A percentile compares a stretch with the other conserved stretches of the same genome.
phyloP scores from a whole-genome alignment of 2,329 filamentous ascomycete species.

The Dothideomycetes sp. region DNA sequence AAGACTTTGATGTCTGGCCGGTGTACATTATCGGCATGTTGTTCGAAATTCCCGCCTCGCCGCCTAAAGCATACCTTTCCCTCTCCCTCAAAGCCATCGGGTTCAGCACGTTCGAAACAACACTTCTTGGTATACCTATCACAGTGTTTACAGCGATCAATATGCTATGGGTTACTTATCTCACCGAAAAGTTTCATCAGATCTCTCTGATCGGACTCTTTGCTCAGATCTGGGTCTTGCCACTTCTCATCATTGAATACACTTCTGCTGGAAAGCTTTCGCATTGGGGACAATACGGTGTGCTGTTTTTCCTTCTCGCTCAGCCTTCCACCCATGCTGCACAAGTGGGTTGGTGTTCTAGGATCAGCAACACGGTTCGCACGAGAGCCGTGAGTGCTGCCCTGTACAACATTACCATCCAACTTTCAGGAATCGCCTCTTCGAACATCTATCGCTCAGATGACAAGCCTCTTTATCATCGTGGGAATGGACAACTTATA shows the following conservation, averaged over 20 bases:
- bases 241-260: conserved; percentile 25
- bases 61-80: conserved; percentile 27
- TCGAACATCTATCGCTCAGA: conserved; percentile 8
- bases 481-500: conserved; percentile 21
- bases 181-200: conserved; percentile 39
- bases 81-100: conserved; percentile 26
- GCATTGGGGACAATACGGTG: conserved; percentile 27
- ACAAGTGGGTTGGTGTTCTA: conserved; percentile 48
- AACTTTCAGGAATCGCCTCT: conserved; percentile 27
- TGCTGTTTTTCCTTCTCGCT: conserved; percentile 27
- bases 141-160: conserved; percentile 40
- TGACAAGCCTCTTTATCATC: conserved; percentile 28
- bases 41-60: conserved; percentile 31
- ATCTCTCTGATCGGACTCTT: conserved; percentile 37
- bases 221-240: conserved; percentile 31
- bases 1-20: conserved; percentile 40
- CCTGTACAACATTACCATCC: conserved; percentile 45
- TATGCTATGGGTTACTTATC: conserved; percentile 37
- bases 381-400: conserved; percentile 52
- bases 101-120: conserved; percentile 31
- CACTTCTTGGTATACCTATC: conserved; percentile 30
- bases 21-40: conserved; percentile 42
- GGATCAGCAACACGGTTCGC: conserved; percentile 52
- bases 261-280: conserved; percentile 23
- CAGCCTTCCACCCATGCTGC: conserved; percentile 43